Conservation (phyloP, 1,284 basidiomycete genomes). For the Austroboletus niveus region DNA sequence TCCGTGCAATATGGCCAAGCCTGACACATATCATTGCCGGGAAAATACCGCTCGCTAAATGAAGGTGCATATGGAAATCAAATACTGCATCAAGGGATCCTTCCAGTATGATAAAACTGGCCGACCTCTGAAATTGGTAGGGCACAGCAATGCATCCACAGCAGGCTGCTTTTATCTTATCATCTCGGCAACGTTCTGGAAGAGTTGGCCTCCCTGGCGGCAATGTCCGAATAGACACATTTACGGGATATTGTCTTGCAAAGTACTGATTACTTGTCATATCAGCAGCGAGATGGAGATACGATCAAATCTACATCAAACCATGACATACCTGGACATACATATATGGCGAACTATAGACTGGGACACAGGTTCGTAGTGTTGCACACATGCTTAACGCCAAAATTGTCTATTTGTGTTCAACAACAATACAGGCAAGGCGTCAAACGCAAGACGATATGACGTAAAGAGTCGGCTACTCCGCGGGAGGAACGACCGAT, state of each 20-base stretch:
- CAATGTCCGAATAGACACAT: too few species aligned
- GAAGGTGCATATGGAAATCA: background rate
- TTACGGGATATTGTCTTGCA: too few species aligned
- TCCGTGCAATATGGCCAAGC: too few species aligned
- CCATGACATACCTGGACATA: too few species aligned
- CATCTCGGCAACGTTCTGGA: background rate
- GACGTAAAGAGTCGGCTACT: constrained; percentile 12
- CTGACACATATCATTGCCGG: too few species aligned
- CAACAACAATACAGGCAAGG: constrained; percentile 6
- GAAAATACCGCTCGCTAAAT: too few species aligned
- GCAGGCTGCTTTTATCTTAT: too few species aligned
- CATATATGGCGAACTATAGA: too few species aligned
- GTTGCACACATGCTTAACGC: background rate
- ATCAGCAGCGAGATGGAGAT: too few species aligned
- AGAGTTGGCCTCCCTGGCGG: background rate
- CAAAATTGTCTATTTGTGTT: constrained; percentile 3
- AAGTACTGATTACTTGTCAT: too few species aligned
- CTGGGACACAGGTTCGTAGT: background rate
- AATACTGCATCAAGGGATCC: background rate
- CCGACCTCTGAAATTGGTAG: background rate
- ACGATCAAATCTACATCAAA: too few species aligned
- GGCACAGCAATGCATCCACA: background rate
- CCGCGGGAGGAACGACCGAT: background rate
- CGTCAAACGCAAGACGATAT: constrained; percentile 1
- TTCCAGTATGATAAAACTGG: too few species aligned